Conservation (phyloP, 305 asterid species). For the Andrographis paniculata region DNA sequence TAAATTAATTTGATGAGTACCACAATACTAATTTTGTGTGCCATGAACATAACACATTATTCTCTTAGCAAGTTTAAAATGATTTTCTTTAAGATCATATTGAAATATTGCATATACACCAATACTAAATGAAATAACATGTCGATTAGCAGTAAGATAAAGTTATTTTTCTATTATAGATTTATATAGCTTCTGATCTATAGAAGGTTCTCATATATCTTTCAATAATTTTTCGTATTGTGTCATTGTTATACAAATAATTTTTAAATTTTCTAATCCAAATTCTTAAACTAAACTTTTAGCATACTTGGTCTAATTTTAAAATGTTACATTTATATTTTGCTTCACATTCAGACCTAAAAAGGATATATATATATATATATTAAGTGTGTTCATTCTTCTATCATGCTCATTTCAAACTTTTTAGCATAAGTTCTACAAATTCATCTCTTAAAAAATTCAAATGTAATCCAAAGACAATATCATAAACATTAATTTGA, state of each 20-base stretch:
- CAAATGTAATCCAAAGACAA: neutral
- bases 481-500: neutral
- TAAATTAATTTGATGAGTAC: too few relatives aligned
- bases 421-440: neutral
- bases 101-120: neutral
- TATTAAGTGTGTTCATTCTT: too few relatives aligned
- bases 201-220: neutral
- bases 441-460: neutral
- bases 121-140: neutral
- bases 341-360: neutral
- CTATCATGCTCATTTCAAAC: slow-evolving; percentile 1
- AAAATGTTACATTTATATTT: neutral
- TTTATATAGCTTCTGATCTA: neutral
- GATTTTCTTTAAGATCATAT: neutral
- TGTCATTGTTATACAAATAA: neutral
- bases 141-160: neutral
- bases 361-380: too few relatives aligned
- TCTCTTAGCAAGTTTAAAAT: neutral
- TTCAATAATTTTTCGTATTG: neutral
- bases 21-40: too few relatives aligned
- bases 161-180: neutral
- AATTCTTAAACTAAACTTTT: neutral
- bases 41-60: too few relatives aligned
- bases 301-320: neutral
- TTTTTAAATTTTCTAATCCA: neutral